Conservation (phyloP, 148 eudicot genomes). For the Persicaria maculosa region DNA sequence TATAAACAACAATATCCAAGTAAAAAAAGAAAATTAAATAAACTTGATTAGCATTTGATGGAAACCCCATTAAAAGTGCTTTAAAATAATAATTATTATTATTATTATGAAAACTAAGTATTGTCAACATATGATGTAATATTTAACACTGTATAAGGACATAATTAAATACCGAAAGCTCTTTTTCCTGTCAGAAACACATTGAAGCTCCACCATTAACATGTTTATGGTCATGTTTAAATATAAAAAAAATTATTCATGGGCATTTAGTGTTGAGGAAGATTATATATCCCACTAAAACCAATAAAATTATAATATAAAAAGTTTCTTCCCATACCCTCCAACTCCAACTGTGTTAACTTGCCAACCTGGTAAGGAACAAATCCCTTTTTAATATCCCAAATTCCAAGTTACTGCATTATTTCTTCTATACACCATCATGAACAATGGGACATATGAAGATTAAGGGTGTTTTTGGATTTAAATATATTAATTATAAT, state of each 20-base stretch:
- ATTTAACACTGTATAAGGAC: not conserved
- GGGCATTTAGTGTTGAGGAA: not conserved
- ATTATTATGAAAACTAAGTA: not conserved
- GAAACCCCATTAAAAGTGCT: not conserved
- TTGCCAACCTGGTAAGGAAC: conserved; percentile 14
- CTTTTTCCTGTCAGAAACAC: too few relatives aligned
- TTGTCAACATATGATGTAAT: not conserved
- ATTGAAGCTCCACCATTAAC: not conserved
- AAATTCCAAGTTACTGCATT: conserved; percentile 5
- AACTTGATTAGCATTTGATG: not conserved
- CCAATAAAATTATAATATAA: not conserved
- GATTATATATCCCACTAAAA: not conserved
- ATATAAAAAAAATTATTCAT: too few relatives aligned
- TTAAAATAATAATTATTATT: not conserved
- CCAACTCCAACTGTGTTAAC: conserved; percentile 2
- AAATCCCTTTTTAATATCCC: conserved; percentile 3
- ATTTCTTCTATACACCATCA: not conserved
- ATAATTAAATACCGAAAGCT: not conserved
- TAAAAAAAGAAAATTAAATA: not conserved
- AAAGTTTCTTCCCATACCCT: conserved; percentile 12
- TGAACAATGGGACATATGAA: not conserved
- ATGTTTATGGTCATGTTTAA: not conserved
- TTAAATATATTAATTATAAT: too few relatives aligned
- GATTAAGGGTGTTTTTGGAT: too few relatives aligned
- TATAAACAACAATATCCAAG: not conserved